A percentile compares a stretch with the other conserved stretches of the same genome.
phyloP scores from a whole-genome alignment of 2,329 filamentous ascomycete species.

The Exserohilum turcica region DNA sequence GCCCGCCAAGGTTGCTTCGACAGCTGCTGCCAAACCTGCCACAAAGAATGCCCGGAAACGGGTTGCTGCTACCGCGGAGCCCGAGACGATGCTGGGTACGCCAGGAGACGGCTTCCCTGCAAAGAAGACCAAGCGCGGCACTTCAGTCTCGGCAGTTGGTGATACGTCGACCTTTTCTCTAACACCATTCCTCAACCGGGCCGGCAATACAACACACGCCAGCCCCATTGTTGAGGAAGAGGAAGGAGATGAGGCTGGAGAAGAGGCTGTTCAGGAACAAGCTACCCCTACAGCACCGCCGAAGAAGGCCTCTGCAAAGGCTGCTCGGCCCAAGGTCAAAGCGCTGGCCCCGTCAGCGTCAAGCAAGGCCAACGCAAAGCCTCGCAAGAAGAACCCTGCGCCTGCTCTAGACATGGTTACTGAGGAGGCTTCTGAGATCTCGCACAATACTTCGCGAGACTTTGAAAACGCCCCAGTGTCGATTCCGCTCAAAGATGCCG shows the following conservation, averaged over 20 bases:
- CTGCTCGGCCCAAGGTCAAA: conserved; percentile 44
- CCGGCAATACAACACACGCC: conserved; percentile 61
- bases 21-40: conserved; percentile 40
- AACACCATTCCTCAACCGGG: conserved; percentile 87
- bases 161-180: conserved; percentile 94
- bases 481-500: conserved; percentile 44
- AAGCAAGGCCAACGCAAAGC: conserved; percentile 53
- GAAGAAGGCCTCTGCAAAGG: conserved; percentile 37
- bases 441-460: conserved; percentile 39
- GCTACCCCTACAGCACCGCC: conserved; percentile 38
- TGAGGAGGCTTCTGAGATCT: conserved; percentile 48
- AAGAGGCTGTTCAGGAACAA: conserved; percentile 32
- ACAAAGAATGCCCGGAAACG: conserved; percentile 51
- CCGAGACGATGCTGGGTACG: conserved; percentile 56
- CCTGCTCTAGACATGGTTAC: conserved; percentile 52
- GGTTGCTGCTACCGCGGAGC: conserved; percentile 51
- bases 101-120: conserved; percentile 54
- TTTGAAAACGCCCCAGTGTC: conserved; percentile 46
- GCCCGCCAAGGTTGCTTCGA: conserved; percentile 35
- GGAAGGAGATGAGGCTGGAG: conserved; percentile 26
- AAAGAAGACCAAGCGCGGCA: conserved; percentile 55
- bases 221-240: conserved; percentile 47
- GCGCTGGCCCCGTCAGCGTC: conserved; percentile 52
- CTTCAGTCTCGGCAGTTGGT: conserved; percentile 65
- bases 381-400: conserved; percentile 46